Percentiles rank a stretch among this genome's conserved stretches.
These are phyloP conservation scores for Rhizophagus sp. DNA, from an alignment of 192 early-diverging fungal genomes.

Conservation along the genomic window DNA sequence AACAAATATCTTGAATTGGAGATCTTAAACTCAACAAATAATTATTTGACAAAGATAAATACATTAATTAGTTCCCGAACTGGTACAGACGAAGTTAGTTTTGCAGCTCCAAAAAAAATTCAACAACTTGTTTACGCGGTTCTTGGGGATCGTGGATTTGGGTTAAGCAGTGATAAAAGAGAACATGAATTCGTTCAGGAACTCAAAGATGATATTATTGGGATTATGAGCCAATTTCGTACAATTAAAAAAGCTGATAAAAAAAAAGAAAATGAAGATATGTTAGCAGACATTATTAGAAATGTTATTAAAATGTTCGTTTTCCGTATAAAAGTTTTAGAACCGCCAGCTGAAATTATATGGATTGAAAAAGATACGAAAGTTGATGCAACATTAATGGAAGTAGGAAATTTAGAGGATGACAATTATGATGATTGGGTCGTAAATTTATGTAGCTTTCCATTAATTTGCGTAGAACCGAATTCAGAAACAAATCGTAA, in stretches of 20 bases:
- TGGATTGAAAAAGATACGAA: not conserved
- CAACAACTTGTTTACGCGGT: slow-evolving; percentile 2
- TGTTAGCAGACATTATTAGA: slow-evolving; percentile 1
- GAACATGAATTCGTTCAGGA: not conserved
- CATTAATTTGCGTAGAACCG: not conserved
- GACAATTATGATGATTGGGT: not conserved
- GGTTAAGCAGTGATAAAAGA: not conserved
- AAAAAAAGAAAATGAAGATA: slow-evolving; percentile 7
- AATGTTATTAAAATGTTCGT: not conserved
- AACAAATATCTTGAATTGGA: not conserved
- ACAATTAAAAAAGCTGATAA: not conserved
- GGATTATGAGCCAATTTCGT: not conserved
- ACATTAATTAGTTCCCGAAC: not conserved
- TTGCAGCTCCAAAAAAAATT: slow-evolving; percentile 9
- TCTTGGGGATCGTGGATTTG: slow-evolving; percentile 14
- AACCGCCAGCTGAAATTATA: not conserved
- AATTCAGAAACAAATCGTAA: not conserved
- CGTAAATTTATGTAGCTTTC: not conserved
- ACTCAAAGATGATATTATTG: not conserved
- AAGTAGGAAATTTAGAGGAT: not conserved
- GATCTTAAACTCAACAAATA: not conserved
- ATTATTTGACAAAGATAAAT: not conserved
- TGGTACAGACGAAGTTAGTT: slow-evolving; percentile 8
- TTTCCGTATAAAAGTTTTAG: slow-evolving; percentile 6
- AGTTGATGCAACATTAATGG: not conserved